phyloP scores from a whole-genome alignment of 2,329 filamentous ascomycete species.

The Orbilia quercus region DNA sequence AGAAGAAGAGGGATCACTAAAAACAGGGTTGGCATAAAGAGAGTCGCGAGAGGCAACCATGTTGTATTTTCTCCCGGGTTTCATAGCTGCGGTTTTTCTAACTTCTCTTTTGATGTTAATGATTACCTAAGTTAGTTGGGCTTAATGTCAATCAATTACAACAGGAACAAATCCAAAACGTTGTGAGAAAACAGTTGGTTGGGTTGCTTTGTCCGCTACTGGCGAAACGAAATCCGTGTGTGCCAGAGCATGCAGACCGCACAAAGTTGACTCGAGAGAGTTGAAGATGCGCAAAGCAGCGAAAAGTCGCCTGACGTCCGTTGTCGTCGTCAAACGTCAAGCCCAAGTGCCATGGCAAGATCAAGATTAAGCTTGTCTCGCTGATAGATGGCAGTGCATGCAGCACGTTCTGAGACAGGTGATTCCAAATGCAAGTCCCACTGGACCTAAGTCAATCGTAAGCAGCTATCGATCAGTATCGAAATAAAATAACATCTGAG shows the following conservation, averaged over 20 bases:
- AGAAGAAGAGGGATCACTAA: constrained; percentile 15
- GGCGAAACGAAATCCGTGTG: background rate
- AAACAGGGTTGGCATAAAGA: constrained; percentile 39
- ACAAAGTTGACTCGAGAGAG: too few relatives aligned
- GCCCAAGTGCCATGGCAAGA: background rate
- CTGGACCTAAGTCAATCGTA: too few relatives aligned
- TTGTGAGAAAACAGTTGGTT: constrained; percentile 13
- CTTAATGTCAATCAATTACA: too few relatives aligned
- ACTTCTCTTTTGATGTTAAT: constrained; percentile 2
- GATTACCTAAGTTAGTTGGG: background rate
- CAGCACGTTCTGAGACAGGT: constrained; percentile 37
- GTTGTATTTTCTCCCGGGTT: constrained; percentile 31
- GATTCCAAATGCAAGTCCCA: constrained; percentile 52
- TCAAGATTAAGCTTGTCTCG: constrained; percentile 5
- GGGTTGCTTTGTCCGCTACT: constrained; percentile 6
- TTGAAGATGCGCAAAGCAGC: background rate
- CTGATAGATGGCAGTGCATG: constrained; percentile 51
- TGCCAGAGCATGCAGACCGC: background rate
- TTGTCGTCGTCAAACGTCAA: too few relatives aligned
- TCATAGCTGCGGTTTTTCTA: constrained; percentile 14
- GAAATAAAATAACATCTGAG: too few relatives aligned
- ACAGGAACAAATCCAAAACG: constrained; percentile 27
- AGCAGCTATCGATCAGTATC: too few relatives aligned
- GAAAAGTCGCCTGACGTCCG: constrained; percentile 36
- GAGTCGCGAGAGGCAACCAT: constrained; percentile 22